Conservation (phyloP, 352 stramenopile genomes). For the Phytophthora parvispora region DNA sequence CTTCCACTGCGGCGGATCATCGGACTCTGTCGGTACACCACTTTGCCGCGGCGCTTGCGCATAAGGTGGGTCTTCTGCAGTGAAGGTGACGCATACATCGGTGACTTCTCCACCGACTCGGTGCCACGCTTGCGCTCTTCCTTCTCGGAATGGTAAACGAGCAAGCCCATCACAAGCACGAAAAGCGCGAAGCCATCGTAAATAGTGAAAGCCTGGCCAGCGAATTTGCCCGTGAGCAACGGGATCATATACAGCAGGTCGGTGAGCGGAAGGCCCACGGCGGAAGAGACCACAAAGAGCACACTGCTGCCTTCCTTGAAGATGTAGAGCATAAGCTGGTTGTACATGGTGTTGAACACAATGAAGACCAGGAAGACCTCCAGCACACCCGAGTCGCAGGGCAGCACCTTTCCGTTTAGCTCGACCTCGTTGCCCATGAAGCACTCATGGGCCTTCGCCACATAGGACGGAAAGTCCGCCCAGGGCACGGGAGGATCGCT, state of each 20-base stretch:
- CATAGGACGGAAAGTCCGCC: slow-evolving; percentile 75
- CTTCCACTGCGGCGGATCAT: slow-evolving; percentile 67
- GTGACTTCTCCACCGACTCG: slow-evolving; percentile 83
- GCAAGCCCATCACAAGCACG: slow-evolving; percentile 85
- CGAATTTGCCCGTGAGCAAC: slow-evolving; percentile 72
- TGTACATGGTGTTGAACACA: slow-evolving; percentile 90
- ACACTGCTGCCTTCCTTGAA: slow-evolving; percentile 92
- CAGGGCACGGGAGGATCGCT: slow-evolving; percentile 82
- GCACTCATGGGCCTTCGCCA: slow-evolving; percentile 75
- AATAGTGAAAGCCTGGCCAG: slow-evolving; percentile 84
- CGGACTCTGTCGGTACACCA: slow-evolving; percentile 88
- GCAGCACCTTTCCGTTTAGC: slow-evolving; percentile 62
- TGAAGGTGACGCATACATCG: slow-evolving; percentile 88
- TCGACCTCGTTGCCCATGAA: slow-evolving; percentile 81
- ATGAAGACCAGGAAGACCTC: slow-evolving; percentile 88
- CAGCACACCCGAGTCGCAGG: slow-evolving; percentile 78
- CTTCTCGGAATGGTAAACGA: slow-evolving; percentile 92
- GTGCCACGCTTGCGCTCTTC: slow-evolving; percentile 72
- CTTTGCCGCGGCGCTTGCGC: slow-evolving; percentile 79
- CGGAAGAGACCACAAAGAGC: slow-evolving; percentile 90
- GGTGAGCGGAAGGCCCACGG: slow-evolving; percentile 82
- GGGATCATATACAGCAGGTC: slow-evolving; percentile 90
- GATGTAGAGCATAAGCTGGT: slow-evolving; percentile 92
- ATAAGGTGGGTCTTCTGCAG: slow-evolving; percentile 89
- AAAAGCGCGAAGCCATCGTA: slow-evolving; percentile 92